Evolutionary conservation across 176 grass and related monocot genomes (phyloP), one percentile per base, ranked within the genome.

Genomic region (Triticum turgidum): DNA sequence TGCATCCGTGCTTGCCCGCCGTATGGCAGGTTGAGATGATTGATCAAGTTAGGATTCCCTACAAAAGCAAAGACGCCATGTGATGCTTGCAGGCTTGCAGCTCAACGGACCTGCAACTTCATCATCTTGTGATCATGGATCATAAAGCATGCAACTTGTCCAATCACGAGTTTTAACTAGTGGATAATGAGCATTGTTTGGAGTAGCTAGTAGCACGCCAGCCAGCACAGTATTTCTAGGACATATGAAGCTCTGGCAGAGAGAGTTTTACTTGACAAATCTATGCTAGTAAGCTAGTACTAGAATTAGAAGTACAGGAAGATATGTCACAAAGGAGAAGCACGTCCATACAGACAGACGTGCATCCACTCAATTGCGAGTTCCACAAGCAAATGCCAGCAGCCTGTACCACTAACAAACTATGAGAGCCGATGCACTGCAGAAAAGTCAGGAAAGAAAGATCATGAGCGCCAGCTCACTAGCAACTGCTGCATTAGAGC

Each of bases 401-500:
- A 45, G n/a, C 15, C 18, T 49, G 5, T 49, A 49, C 45, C 45
- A 1, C 54, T 8, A 65, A 72, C 9, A 79, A 83, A 65, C 71
- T 25, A 18, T 10, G 7, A 73, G 41, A 79, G 20, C 12, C 0
- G 22, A 72, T 14, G 13, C 41, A 21, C 29, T 12, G n/a, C 11
- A 24, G 52, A 61, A 29, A 73, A 61, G 22, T 79, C 70, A 39
- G 47, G 33, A 84, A 83, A 35, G 17, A 52, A 22, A 4, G 79
- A 25, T 88, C 80, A 94, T 21, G 32, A 70, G 67, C 47, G 72
- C 75, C 73, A 82, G 79, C 71, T 89, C 69, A 47, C 39, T 20
- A 94, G 87, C 67, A 96, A 61, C 54, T 56, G 78, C 88, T 94
- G 92, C 83, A 96, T 89, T 80, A 94, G 67, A 87, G 96, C 62